These are phyloP conservation scores for Neurospora sp. DNA, from an alignment of 495 filamentous ascomycete genomes.

Conservation along the genomic window DNA sequence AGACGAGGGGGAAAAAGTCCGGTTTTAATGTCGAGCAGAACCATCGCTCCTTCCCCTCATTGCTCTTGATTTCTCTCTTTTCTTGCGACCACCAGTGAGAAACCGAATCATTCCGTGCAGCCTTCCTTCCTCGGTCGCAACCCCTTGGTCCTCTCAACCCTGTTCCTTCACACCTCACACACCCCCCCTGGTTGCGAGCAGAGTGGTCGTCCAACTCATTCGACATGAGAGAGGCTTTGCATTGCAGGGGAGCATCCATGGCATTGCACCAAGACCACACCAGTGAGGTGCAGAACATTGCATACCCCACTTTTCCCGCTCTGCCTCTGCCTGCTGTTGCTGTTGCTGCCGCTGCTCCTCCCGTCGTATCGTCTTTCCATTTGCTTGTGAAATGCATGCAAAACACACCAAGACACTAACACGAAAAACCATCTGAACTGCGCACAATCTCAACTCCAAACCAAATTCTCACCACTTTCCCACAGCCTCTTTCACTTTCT, in stretches of 20 bases:
- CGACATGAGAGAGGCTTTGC: not conserved
- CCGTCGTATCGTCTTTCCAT: not conserved
- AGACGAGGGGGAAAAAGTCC: constrained; percentile 32
- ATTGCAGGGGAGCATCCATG: not conserved
- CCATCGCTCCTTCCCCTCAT: constrained; percentile 2
- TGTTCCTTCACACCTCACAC: not conserved
- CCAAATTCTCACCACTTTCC: not conserved
- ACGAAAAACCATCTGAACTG: not conserved
- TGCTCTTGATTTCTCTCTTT: not conserved
- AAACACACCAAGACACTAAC: not conserved
- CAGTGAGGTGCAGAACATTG: not conserved
- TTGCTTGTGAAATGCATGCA: not conserved
- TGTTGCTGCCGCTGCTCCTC: not conserved
- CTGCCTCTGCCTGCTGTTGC: not conserved
- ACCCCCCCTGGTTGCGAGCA: not conserved
- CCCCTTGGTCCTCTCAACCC: constrained; percentile 2
- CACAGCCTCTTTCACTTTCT: constrained; percentile 4
- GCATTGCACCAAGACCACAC: not conserved
- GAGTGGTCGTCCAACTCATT: not conserved
- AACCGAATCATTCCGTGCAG: not conserved
- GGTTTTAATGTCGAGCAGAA: constrained; percentile 34
- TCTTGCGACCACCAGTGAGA: not conserved
- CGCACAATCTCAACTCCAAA: not conserved
- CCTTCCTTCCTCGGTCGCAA: constrained; percentile 1
- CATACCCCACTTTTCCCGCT: constrained; percentile 10